phyloP scores from a whole-genome alignment of 257 asterid genomes.

The Lithospermum erythrorhizon region DNA sequence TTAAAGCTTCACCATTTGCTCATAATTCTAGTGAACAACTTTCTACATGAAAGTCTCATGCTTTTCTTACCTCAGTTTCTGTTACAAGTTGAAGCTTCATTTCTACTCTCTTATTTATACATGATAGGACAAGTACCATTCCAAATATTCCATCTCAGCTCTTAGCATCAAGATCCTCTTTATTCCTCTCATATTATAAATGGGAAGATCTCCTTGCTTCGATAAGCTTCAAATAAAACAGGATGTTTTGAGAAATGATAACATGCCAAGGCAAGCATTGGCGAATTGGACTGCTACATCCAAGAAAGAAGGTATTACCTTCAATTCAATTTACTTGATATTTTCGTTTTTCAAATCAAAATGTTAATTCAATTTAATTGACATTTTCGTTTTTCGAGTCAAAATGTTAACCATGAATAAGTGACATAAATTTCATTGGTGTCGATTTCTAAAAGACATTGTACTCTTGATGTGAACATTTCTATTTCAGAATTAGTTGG shows the following conservation, averaged over 20 bases:
- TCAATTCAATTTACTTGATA: no score
- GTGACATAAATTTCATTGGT: not conserved
- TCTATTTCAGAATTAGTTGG: slow-evolving; percentile 30
- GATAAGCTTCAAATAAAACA: slow-evolving; percentile 28
- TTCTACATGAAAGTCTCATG: slow-evolving; percentile 59
- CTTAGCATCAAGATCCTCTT: not conserved
- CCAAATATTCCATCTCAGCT: not conserved
- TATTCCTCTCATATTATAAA: not conserved
- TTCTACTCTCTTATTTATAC: not conserved
- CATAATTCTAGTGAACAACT: slow-evolving; percentile 32
- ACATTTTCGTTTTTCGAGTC: no score
- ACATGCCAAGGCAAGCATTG: slow-evolving; percentile 32
- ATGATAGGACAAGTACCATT: not conserved
- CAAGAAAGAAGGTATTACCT: slow-evolving; percentile 40
- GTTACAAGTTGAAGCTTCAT: slow-evolving; percentile 22
- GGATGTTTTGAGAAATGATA: slow-evolving; percentile 25
- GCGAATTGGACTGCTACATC: slow-evolving; percentile 36
- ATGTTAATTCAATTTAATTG: no score
- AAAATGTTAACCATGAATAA: no score
- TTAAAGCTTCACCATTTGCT: slow-evolving; percentile 12
- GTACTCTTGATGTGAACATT: not conserved
- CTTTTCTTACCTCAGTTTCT: slow-evolving; percentile 45
- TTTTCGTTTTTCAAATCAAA: no score
- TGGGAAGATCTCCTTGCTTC: slow-evolving; percentile 43
- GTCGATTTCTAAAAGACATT: not conserved